Evolutionary conservation across 495 filamentous ascomycete genomes (phyloP).

Genomic region (Geopyxis carbonaria): DNA sequence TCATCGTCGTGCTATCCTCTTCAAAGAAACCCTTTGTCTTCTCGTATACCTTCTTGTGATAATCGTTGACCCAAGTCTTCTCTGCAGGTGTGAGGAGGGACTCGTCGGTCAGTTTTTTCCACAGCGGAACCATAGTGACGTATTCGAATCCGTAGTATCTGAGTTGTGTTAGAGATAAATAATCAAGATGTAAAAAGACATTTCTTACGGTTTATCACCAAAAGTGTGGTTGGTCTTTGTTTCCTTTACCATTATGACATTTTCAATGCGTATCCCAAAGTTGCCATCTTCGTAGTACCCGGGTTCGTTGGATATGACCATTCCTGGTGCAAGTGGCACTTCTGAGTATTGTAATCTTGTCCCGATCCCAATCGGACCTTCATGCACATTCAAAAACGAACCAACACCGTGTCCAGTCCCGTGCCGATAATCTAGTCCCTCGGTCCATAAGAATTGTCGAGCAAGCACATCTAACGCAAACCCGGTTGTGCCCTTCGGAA

Average conservation of each 20-base stretch:
- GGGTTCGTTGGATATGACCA: slow-evolving; percentile 88
- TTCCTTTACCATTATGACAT: slow-evolving; percentile 75
- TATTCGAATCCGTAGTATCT: slow-evolving; percentile 82
- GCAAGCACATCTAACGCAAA: slow-evolving; percentile 82
- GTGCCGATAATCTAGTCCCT: slow-evolving; percentile 88
- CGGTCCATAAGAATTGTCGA: slow-evolving; percentile 79
- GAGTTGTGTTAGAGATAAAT: background rate
- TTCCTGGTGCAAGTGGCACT: slow-evolving; percentile 73
- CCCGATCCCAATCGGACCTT: slow-evolving; percentile 92
- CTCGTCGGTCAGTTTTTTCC: slow-evolving; percentile 70
- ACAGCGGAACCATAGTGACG: slow-evolving; percentile 88
- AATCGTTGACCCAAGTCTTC: slow-evolving; percentile 72
- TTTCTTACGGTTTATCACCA: slow-evolving; percentile 55
- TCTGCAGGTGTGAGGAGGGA: slow-evolving; percentile 56
- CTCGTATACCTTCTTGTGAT: slow-evolving; percentile 62
- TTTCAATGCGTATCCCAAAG: slow-evolving; percentile 97
- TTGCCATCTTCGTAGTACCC: slow-evolving; percentile 96
- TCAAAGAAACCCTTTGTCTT: slow-evolving; percentile 75
- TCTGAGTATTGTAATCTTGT: slow-evolving; percentile 82
- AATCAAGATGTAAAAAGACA: background rate
- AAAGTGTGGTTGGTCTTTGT: slow-evolving; percentile 71
- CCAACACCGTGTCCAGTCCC: slow-evolving; percentile 95
- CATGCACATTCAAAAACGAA: slow-evolving; percentile 87
- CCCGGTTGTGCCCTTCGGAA: slow-evolving; percentile 87
- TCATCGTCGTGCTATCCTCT: slow-evolving; percentile 45